phyloP scores from a whole-genome alignment of 495 filamentous ascomycete species.

The Trichoderma erinaceum region DNA sequence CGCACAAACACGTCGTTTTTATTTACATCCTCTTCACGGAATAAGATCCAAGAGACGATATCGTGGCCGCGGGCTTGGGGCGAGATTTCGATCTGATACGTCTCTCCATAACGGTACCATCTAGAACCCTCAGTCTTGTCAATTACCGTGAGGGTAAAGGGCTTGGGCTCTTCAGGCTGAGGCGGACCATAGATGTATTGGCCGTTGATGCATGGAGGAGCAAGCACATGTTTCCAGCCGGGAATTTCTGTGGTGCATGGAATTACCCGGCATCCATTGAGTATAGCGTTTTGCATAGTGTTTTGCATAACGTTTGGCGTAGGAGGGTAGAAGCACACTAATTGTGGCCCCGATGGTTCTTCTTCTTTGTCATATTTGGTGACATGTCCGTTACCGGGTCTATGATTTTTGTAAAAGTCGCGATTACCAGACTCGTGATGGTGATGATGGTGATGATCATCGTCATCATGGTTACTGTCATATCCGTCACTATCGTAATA shows the following conservation, averaged over 20 bases:
- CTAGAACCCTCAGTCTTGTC: not conserved
- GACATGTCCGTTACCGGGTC: not conserved
- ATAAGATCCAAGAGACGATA: not conserved
- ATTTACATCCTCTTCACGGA: not conserved
- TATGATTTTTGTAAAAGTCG: not conserved
- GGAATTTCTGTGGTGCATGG: not conserved
- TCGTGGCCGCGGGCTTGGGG: too few species aligned
- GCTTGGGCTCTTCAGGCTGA: not conserved
- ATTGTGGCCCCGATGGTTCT: too few species aligned
- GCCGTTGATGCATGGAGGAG: too few species aligned
- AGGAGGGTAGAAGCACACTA: too few species aligned
- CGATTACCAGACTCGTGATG: not conserved
- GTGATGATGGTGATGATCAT: not conserved
- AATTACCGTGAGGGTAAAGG: not conserved
- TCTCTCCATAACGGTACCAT: not conserved
- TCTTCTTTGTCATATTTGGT: not conserved
- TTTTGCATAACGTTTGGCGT: not conserved
- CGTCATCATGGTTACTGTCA: not conserved
- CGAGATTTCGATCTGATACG: not conserved
- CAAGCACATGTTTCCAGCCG: too few species aligned
- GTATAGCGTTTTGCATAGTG: not conserved
- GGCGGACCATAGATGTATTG: not conserved
- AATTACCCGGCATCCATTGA: not conserved
- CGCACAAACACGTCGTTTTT: not conserved
- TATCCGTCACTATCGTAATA: not conserved